Base-by-base conservation (phyloP, 495 filamentous ascomycete species). In the Neurospora sp. region DNA sequence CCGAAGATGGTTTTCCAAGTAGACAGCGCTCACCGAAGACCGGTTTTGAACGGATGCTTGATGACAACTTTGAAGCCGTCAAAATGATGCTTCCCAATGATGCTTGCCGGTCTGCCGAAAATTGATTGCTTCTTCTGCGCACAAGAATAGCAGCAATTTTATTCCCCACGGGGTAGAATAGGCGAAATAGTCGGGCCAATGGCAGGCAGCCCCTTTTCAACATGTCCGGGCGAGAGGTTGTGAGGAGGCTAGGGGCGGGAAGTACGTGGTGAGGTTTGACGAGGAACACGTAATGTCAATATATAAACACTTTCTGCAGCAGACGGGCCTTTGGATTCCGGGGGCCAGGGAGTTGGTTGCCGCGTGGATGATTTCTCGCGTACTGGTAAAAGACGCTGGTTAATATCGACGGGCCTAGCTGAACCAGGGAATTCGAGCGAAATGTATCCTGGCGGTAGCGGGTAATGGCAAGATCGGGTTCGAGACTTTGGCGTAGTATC, bases 221-320 rank as follows among this genome's bases (percentile, higher is more conserved):
- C 75, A 76, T 76, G 75, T 46, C 37, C 72, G 40, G 72, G 37
- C 73, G n/a, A 74, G 42, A 73, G 79, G 75, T 69, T 48, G 66
- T 59, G 31, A 40, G 69, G 35, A 69, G 69, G 20, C 16, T 27
- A 16, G 70, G 73, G 70, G 69, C 74, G 74, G 75, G 69, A 79
- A 42, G 71, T 74, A 20, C 73, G 27, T 35, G 53, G 12, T 74
- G 73, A 37, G 39, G 70, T 72, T 53, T 53, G 72, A 75, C 41
- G 73, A 72, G 71, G 75, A 79, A 78, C 78, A 75, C 79, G 79
- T 80, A 81, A 80, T 75, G 73, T 68, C 77, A 81, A 81, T 81
- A 68, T 80, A 80, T 75, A 46, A 59, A 70, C 59, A 74, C 74
- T 79, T 70, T 70, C 35, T 73, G 70, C 68, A 72, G 71, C 72